Evolutionary conservation across 192 early-diverging fungal species (phyloP).

Genomic region (Phycomyces nitens): DNA sequence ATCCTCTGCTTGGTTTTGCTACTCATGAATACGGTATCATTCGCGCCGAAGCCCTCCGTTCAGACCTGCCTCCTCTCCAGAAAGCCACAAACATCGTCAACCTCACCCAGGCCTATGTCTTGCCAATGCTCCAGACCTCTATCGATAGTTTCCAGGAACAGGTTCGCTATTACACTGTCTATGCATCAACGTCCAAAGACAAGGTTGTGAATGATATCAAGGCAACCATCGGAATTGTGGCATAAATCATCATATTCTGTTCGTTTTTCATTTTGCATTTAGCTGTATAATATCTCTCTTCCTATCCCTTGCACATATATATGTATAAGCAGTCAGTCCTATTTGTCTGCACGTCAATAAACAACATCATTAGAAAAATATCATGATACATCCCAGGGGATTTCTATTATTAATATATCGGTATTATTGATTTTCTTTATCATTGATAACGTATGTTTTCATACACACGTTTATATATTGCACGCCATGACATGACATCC

Average conservation of each 20-base stretch:
- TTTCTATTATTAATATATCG: too few relatives aligned
- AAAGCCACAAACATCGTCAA: conserved; percentile 51
- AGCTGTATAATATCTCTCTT: too few relatives aligned
- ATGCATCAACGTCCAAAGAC: conserved; percentile 20
- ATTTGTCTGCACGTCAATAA: too few relatives aligned
- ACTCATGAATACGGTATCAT: conserved; percentile 46
- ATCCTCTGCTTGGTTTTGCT: conserved; percentile 44
- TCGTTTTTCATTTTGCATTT: too few relatives aligned
- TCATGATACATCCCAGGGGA: too few relatives aligned
- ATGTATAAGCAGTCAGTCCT: too few relatives aligned
- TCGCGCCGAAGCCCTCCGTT: conserved; percentile 40
- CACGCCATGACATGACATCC: not conserved
- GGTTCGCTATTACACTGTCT: conserved; percentile 25
- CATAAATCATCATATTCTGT: conserved; percentile 1
- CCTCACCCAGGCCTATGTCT: conserved; percentile 45
- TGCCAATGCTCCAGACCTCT: conserved; percentile 44
- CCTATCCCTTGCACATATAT: too few relatives aligned
- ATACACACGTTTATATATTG: not conserved
- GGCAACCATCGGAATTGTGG: conserved; percentile 9
- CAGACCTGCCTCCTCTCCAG: conserved; percentile 44
- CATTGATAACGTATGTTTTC: not conserved
- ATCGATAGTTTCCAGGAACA: conserved; percentile 42
- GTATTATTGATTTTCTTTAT: not conserved
- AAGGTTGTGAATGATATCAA: conserved; percentile 21
- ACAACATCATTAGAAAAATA: too few relatives aligned